phyloP scores from a whole-genome alignment of 2,329 filamentous ascomycete species.

The Mycosphaerella arachidis region DNA sequence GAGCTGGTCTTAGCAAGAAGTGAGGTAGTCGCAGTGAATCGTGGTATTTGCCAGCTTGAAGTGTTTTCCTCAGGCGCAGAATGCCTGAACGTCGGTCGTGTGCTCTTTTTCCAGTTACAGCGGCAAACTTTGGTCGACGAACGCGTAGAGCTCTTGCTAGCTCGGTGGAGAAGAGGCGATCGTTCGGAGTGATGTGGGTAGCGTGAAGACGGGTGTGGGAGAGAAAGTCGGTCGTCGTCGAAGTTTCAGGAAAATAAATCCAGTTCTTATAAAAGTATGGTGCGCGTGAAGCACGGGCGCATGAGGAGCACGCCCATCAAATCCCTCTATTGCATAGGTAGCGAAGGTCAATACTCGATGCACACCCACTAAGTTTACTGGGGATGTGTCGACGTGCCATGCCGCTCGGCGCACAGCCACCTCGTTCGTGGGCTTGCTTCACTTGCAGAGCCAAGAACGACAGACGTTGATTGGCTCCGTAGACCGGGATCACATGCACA shows the following conservation, averaged over 20 bases:
- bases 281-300: too few relatives aligned
- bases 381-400: too few relatives aligned
- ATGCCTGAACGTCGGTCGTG: slow-evolving; percentile 6
- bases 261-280: not conserved
- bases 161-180: not conserved
- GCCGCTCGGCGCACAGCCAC: not conserved
- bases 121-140: slow-evolving; percentile 3
- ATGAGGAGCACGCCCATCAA: too few relatives aligned
- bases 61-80: slow-evolving; percentile 1
- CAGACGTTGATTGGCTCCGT: not conserved
- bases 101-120: slow-evolving; percentile 9
- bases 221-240: not conserved
- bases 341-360: too few relatives aligned
- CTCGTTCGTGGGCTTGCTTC: not conserved
- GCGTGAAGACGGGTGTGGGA: not conserved
- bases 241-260: not conserved
- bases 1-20: slow-evolving; percentile 6
- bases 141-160: not conserved
- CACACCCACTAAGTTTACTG: too few relatives aligned
- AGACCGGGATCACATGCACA: not conserved
- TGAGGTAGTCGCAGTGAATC: not conserved
- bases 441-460: not conserved
- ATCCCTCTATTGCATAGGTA: too few relatives aligned
- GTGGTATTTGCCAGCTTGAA: slow-evolving; percentile 9
- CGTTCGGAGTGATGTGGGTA: not conserved